Evolutionary conservation across 2,329 filamentous ascomycete species (phyloP).

Genomic region (Aspergillus awamori): DNA sequence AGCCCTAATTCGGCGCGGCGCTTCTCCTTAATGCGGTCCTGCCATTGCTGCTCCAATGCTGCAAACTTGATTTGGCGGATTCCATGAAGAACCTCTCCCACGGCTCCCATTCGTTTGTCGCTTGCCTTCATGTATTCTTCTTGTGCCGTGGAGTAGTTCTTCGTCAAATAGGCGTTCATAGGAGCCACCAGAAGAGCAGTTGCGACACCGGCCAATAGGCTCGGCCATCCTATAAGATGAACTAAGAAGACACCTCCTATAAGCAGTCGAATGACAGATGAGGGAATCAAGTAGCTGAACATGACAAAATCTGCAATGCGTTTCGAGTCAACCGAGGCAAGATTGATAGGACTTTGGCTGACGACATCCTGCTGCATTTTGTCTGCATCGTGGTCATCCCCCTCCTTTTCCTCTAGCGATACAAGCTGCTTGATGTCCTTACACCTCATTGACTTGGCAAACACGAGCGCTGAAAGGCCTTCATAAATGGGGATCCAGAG

Average conservation of each 20-base stretch:
- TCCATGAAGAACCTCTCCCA: constrained; percentile 74
- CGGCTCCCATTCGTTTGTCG: constrained; percentile 71
- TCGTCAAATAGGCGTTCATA: constrained; percentile 68
- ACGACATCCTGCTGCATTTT: constrained; percentile 54
- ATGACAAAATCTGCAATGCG: constrained; percentile 68
- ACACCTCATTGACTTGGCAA: constrained; percentile 73
- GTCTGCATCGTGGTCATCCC: constrained; percentile 50
- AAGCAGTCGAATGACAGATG: constrained; percentile 63
- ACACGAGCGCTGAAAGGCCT: constrained; percentile 72
- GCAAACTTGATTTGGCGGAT: constrained; percentile 84
- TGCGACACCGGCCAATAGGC: constrained; percentile 65
- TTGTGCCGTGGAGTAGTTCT: constrained; percentile 64
- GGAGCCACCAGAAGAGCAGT: constrained; percentile 67
- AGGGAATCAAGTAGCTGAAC: constrained; percentile 67
- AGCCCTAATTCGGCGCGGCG: constrained; percentile 66
- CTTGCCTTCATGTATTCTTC: constrained; percentile 73
- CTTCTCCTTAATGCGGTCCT: constrained; percentile 66
- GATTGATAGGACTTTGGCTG: constrained; percentile 72
- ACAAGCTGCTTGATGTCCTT: constrained; percentile 63
- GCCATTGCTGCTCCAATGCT: constrained; percentile 73
- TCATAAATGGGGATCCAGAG: constrained; percentile 68
- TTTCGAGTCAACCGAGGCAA: constrained; percentile 74
- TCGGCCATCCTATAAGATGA: constrained; percentile 70
- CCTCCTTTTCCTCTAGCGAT: constrained; percentile 43
- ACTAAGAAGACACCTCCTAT: constrained; percentile 68